Evolutionary conservation across 768 basidiomycete genomes (phyloP).

Genomic region (Mycena polygramma): DNA sequence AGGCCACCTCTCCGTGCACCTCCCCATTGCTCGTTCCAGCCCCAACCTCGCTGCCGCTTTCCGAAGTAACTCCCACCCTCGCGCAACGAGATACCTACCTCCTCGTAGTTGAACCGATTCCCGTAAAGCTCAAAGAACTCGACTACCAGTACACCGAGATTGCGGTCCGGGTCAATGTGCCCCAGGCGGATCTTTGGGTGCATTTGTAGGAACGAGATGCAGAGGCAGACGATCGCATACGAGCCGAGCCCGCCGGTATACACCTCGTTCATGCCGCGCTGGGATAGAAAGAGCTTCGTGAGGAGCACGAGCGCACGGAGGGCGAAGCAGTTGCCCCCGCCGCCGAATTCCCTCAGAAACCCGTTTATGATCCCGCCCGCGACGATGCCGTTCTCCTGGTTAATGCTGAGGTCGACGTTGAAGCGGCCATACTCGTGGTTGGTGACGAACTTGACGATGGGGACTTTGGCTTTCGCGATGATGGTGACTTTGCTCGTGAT

Average conservation of each 20-base stretch:
- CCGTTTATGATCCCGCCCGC: conserved; percentile 86
- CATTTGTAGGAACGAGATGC: conserved; percentile 95
- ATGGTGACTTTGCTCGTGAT: conserved; percentile 87
- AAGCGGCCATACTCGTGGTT: conserved; percentile 73
- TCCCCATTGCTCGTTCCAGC: conserved; percentile 78
- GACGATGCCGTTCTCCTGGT: conserved; percentile 87
- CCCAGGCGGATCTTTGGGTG: conserved; percentile 93
- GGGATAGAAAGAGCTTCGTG: conserved; percentile 90
- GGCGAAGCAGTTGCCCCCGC: conserved; percentile 63
- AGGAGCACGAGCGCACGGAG: conserved; percentile 88
- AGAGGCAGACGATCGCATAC: conserved; percentile 94
- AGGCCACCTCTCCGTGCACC: conserved; percentile 56
- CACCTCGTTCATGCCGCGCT: conserved; percentile 98
- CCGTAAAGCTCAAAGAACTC: conserved; percentile 99
- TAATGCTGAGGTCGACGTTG: conserved; percentile 94
- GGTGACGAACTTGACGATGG: conserved; percentile 96
- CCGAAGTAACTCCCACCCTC: conserved; percentile 91
- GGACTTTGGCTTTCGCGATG: conserved; percentile 94
- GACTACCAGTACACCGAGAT: conserved; percentile 93
- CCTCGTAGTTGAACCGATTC: conserved; percentile 89
- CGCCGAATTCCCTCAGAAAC: conserved; percentile 74
- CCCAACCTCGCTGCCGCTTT: conserved; percentile 91
- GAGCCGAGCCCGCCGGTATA: conserved; percentile 95
- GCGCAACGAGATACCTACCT: conserved; percentile 89
- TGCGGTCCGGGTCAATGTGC: conserved; percentile 88